Conservation (phyloP, 257 asterid species). For the Pogostemon cablin region DNA sequence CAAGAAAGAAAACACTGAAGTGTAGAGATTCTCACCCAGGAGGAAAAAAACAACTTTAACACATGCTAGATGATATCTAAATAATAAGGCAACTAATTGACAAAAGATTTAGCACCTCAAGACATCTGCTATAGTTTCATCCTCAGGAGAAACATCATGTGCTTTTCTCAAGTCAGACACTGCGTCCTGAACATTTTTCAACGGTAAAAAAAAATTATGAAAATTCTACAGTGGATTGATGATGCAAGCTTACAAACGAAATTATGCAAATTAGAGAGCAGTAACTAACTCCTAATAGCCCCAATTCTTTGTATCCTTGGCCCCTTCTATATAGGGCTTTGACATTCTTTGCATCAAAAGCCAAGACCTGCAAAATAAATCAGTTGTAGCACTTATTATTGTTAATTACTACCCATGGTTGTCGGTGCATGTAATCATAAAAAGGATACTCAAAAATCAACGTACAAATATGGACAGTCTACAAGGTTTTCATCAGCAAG, state of each 20-base stretch:
- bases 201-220: constrained; percentile 26
- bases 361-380: constrained; percentile 67
- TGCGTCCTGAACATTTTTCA: constrained; percentile 59
- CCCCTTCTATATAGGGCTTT: constrained; percentile 97
- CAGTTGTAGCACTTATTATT: constrained; percentile 17
- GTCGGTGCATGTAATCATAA: constrained; percentile 15
- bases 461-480: constrained; percentile 5
- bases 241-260: constrained; percentile 29
- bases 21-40: constrained; percentile 8
- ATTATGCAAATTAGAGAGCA: constrained; percentile 30
- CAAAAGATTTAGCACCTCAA: constrained; percentile 61
- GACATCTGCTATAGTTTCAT: constrained; percentile 87
- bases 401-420: constrained; percentile 18
- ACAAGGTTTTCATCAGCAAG: constrained; percentile 18
- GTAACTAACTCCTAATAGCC: constrained; percentile 68
- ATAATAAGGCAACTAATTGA: constrained; percentile 5
- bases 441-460: background rate
- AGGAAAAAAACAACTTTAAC: background rate
- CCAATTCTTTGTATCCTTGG: constrained; percentile 81
- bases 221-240: constrained; percentile 14
- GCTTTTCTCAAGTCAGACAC: constrained; percentile 87
- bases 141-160: constrained; percentile 77
- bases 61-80: constrained; percentile 5
- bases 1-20: constrained; percentile 7
- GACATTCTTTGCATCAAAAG: constrained; percentile 63